Conservation (phyloP, 75 land plant genomes). For the Cupressus sempervirens region DNA sequence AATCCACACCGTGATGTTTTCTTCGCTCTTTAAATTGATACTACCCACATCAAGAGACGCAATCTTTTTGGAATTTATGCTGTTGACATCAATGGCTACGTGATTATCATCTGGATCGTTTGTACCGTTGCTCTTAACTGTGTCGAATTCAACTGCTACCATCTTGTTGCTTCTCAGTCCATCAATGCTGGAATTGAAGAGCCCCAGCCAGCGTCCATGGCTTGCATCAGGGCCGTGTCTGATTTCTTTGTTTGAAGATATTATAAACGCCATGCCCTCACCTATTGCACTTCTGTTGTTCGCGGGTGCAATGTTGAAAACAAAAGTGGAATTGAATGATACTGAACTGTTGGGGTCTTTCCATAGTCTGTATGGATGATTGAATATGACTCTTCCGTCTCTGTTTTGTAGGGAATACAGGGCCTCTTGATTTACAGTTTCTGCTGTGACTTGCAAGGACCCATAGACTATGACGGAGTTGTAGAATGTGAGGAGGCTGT, state of each 20-base stretch:
- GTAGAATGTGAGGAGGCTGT: neutral
- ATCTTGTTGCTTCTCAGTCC: constrained; percentile 25
- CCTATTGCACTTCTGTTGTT: constrained; percentile 12
- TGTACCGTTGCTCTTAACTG: neutral
- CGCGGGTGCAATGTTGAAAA: constrained; percentile 3
- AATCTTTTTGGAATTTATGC: constrained; percentile 23
- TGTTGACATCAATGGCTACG: constrained; percentile 57
- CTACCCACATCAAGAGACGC: constrained; percentile 7
- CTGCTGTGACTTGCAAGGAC: neutral
- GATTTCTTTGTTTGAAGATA: constrained; percentile 8
- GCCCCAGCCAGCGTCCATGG: constrained; percentile 51
- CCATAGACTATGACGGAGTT: neutral
- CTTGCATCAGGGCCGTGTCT: constrained; percentile 21
- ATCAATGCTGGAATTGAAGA: constrained; percentile 46
- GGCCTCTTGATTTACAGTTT: neutral
- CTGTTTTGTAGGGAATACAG: neutral
- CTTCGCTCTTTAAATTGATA: constrained; percentile 2
- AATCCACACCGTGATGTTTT: constrained; percentile 25
- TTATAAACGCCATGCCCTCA: constrained; percentile 52
- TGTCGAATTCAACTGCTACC: constrained; percentile 25
- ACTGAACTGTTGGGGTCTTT: neutral
- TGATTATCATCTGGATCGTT: constrained; percentile 51
- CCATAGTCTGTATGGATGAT: neutral
- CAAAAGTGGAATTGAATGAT: constrained; percentile 47
- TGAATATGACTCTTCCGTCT: neutral